Base-by-base conservation (phyloP, 2,329 filamentous ascomycete species). In the Pyricularia sp. region DNA sequence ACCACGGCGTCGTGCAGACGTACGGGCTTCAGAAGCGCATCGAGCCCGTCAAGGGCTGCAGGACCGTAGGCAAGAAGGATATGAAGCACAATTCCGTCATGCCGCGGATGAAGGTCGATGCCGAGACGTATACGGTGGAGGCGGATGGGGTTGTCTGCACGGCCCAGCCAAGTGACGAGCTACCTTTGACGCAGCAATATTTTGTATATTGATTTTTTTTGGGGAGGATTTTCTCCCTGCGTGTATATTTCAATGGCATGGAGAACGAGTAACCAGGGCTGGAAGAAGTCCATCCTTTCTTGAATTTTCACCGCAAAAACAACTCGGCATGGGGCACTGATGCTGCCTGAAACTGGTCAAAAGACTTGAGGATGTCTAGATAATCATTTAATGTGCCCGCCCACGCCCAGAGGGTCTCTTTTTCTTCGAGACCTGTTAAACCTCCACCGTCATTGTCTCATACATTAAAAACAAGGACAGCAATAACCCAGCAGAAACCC, bases 101-200 rank as follows among this genome's bases (percentile, higher is more conserved):
- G 84, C 93, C 93, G 16, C 85, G 82, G 77, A 97, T 97, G 90
- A 86, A 81, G 71, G 93, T 97, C 66, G 93, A 97, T 75, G 90
- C 93, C 5, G 93, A 97, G 81, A 87, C 84, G 71, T 97, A 97
- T 78, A 84, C 81, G 19, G 93, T 97, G 30, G 87, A 93, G 78
- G 93, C 93, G 1, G 91, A 96, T 76, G 92, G 90, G 0, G 76
- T 84, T 74, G 78, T 87, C 44, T 93, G 89, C 72, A 82, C 79
- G 57, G 91, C 91, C 0, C 90, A 88, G 75, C 90, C 92, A 4
- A 84, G 89, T 26, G 80, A 81, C 30, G 81, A 73, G 63, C 74
- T 97, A 75, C 92, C 92, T 7, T 78, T 96, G 73, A 86, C 88
- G 66, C 91, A 96, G 78, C 79, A 77, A 16, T 93, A 84, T 72